Evolutionary conservation across 306 rosid genomes (phyloP), one percentile per base, ranked within the genome.

Genomic region (Benincasa hispida): DNA sequence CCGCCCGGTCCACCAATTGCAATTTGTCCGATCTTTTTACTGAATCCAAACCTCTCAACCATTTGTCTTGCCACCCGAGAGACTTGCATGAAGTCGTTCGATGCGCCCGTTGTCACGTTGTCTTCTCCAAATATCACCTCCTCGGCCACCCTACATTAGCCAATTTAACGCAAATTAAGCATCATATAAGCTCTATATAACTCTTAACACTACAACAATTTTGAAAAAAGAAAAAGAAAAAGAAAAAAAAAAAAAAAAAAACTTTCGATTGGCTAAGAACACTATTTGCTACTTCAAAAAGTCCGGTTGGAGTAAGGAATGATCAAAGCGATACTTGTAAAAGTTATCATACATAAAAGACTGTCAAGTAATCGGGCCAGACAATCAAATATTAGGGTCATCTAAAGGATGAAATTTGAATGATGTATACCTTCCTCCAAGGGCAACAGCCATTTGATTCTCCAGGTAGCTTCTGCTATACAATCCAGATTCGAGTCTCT

Each of bases 391-490:
- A 69, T 21, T 22, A 68, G 32, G 78, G 50, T 25, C 4, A 4
- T 75, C 0, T 25, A 15, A 32, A 5, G 39, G 47, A 76, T 59
- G 24, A 42, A 56, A 19, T 76, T 76, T 37, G 67, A 13, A 54
- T 19, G 10, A 18, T 58, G 54, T 78, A 24, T 55, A 88, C 91
- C 91, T 86, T 81, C 91, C 91, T 50, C 91, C 91, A 5, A 94
- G 92, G 59, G 99, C 99, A 81, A 94, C 99, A 54, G 98, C 99
- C 99, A 94, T 94, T 82, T 94, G 99, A 83, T 94, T 94, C 84
- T 94, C 99, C 82, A 94, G 81, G 97, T 94, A 94, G 88, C 99
- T 94, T 90, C 99, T 89, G 74, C 99, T 94, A 87, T 94, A 94
- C 77, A 94, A 74, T 55, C 91, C 91, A 68, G 89, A 88, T 79